A percentile compares a stretch with the other conserved stretches of the same genome.
Evolutionary conservation across 1,139 yeast genomes (phyloP).

Genomic region (Suhomyces coccinellae): DNA sequence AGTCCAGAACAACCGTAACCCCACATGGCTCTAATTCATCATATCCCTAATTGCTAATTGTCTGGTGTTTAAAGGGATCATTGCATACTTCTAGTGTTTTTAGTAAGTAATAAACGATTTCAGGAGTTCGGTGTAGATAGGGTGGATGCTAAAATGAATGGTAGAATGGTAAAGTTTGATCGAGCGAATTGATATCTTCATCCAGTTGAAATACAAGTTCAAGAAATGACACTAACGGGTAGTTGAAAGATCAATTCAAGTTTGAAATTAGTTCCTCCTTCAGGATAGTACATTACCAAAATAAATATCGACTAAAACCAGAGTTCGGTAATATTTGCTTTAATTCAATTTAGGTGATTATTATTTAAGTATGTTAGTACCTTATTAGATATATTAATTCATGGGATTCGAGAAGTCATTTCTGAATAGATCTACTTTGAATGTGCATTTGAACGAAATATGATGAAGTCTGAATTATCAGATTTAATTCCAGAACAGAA

Average conservation of each 20-base stretch:
- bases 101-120: conserved; percentile 2
- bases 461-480: no score
- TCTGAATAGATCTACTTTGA: no score
- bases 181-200: no score
- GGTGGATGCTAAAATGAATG: not conserved
- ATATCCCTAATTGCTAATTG: not conserved
- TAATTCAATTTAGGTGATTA: not conserved
- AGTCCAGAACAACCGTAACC: conserved; percentile 11
- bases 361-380: not conserved
- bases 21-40: conserved; percentile 12
- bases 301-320: not conserved
- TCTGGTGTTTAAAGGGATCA: conserved; percentile 2
- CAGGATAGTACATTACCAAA: no score
- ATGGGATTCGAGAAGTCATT: no score
- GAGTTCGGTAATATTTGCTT: not conserved
- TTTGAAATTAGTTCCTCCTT: no score
- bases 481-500: no score
- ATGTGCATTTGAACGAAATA: no score
- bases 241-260: not conserved
- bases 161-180: no score
- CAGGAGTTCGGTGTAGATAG: not conserved
- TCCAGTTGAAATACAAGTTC: no score
- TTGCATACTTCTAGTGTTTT: conserved; percentile 9
- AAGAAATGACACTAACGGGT: not conserved
- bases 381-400: no score